Conservation (phyloP, 2,329 filamentous ascomycete species). For the Coleophoma cylindrospora region DNA sequence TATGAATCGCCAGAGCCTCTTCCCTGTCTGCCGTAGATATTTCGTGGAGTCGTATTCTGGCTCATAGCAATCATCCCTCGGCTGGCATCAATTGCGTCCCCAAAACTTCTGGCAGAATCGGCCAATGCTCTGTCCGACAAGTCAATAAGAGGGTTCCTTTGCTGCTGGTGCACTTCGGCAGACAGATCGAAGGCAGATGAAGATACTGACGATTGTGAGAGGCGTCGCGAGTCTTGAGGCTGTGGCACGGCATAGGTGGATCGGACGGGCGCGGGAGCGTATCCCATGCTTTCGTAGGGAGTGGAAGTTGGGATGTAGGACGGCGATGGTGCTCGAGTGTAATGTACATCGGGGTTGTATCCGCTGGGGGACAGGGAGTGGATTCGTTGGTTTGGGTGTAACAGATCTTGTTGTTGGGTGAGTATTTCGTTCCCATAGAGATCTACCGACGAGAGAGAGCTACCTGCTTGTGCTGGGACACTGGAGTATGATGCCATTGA, state of each 20-base stretch:
- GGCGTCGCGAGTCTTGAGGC: slow-evolving; percentile 54
- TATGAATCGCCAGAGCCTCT: slow-evolving; percentile 81
- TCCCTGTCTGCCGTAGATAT: slow-evolving; percentile 72
- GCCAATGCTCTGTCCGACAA: slow-evolving; percentile 51
- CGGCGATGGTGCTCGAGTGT: slow-evolving; percentile 57
- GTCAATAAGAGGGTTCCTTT: slow-evolving; percentile 58
- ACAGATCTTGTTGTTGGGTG: slow-evolving; percentile 69
- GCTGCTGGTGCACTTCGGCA: slow-evolving; percentile 36
- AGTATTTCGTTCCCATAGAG: slow-evolving; percentile 63
- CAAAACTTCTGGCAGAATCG: slow-evolving; percentile 63
- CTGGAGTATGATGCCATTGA: slow-evolving; percentile 67
- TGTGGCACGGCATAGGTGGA: slow-evolving; percentile 51
- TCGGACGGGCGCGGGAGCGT: slow-evolving; percentile 61
- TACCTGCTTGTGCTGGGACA: slow-evolving; percentile 71
- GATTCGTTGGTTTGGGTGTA: slow-evolving; percentile 58
- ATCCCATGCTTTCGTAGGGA: slow-evolving; percentile 73
- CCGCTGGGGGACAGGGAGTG: slow-evolving; percentile 51
- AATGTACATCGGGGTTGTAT: slow-evolving; percentile 61
- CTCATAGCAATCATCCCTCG: slow-evolving; percentile 94
- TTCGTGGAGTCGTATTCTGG: slow-evolving; percentile 88
- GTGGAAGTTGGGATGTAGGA: slow-evolving; percentile 37
- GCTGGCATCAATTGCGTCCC: slow-evolving; percentile 86
- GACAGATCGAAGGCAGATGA: slow-evolving; percentile 38
- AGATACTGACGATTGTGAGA: slow-evolving; percentile 78
- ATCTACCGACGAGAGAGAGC: slow-evolving; percentile 48